Evolutionary conservation across 2,329 filamentous ascomycete genomes (phyloP).

Genomic region (Dothideomycetes sp.): DNA sequence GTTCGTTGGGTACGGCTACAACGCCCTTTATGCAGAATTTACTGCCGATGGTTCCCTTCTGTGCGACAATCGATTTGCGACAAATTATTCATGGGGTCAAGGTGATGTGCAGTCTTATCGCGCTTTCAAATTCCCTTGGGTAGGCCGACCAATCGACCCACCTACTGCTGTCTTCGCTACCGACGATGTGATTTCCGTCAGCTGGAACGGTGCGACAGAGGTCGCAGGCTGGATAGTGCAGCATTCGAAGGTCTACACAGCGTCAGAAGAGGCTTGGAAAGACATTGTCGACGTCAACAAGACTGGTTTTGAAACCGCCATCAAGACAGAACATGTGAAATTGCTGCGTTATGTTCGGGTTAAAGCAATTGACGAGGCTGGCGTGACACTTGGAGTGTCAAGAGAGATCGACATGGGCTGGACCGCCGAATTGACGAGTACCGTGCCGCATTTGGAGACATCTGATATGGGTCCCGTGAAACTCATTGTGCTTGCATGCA

Average conservation of each 20-base stretch:
- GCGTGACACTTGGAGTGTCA: slow-evolving; percentile 7
- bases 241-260: slow-evolving; percentile 1
- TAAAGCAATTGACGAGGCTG: slow-evolving; percentile 10
- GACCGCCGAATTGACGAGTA: slow-evolving; percentile 3
- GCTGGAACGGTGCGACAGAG: slow-evolving; percentile 25
- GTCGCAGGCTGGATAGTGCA: slow-evolving; percentile 19
- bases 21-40: slow-evolving; percentile 22
- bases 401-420: slow-evolving; percentile 14
- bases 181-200: slow-evolving; percentile 15
- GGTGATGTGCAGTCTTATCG: slow-evolving; percentile 24
- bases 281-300: slow-evolving; percentile 15
- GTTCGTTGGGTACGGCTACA: slow-evolving; percentile 23
- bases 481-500: slow-evolving; percentile 17
- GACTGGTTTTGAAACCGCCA: slow-evolving; percentile 19
- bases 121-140: slow-evolving; percentile 21
- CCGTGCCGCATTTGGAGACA: slow-evolving; percentile 1
- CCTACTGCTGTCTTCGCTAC: slow-evolving; percentile 14
- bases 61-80: slow-evolving; percentile 22
- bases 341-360: slow-evolving; percentile 12
- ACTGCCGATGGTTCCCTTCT: slow-evolving; percentile 19
- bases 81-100: slow-evolving; percentile 20
- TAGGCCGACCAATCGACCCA: slow-evolving; percentile 16
- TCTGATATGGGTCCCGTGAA: slow-evolving; percentile 14
- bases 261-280: slow-evolving; percentile 15
- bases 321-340: slow-evolving; percentile 10